phyloP scores from a whole-genome alignment of 2,329 filamentous ascomycete species.

The Colletotrichum sp. region DNA sequence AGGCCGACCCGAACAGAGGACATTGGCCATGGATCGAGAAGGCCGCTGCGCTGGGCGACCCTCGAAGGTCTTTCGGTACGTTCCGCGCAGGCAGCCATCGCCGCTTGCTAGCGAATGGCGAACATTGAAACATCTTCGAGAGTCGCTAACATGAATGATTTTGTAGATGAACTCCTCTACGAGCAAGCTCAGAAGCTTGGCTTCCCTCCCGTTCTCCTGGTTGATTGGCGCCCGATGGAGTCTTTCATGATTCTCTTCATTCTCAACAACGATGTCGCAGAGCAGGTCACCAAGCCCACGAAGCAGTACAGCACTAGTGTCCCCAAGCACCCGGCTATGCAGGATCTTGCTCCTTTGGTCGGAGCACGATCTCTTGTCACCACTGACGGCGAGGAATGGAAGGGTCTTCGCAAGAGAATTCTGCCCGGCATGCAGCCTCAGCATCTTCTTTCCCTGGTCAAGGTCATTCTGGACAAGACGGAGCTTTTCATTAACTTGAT shows the following conservation, averaged over 20 bases:
- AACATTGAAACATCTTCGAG: background rate
- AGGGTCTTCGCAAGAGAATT: conserved; percentile 11
- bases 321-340: conserved; percentile 14
- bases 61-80: conserved; percentile 12
- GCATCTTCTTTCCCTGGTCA: conserved; percentile 35
- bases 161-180: conserved; percentile 7
- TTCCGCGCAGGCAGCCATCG: background rate
- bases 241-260: conserved; percentile 8
- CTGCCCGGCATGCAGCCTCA: conserved; percentile 3
- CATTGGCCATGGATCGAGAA: conserved; percentile 19
- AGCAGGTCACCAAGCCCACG: conserved; percentile 8
- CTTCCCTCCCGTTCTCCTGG: conserved; percentile 1
- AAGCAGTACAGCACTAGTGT: conserved; percentile 16
- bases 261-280: conserved; percentile 15
- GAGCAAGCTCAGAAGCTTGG: conserved; percentile 9
- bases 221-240: conserved; percentile 11
- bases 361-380: conserved; percentile 12
- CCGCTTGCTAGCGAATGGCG: background rate
- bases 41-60: background rate
- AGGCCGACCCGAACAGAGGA: conserved; percentile 6
- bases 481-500: conserved; percentile 25
- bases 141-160: background rate
- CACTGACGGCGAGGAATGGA: conserved; percentile 13
- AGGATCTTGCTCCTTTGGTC: conserved; percentile 5
- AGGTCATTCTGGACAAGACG: conserved; percentile 24